Conservation (phyloP, 1,284 basidiomycete genomes). For the Waitea zeae region DNA sequence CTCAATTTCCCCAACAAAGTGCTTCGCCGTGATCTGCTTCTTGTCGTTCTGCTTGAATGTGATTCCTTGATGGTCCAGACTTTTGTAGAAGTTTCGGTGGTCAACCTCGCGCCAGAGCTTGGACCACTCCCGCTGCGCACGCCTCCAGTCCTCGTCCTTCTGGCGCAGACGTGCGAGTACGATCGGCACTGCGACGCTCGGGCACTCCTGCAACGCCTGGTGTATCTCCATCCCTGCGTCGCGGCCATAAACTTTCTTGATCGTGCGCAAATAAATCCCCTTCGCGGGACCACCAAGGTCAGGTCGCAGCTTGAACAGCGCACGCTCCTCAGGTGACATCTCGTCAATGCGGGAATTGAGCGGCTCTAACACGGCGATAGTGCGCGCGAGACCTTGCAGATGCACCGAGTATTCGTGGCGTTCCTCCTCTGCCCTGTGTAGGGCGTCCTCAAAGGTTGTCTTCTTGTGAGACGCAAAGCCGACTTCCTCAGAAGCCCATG, state of each 20-base stretch:
- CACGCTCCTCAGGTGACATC: constrained; percentile 82
- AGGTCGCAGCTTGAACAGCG: constrained; percentile 70
- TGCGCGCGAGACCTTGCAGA: constrained; percentile 83
- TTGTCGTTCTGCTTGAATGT: constrained; percentile 94
- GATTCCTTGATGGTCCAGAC: constrained; percentile 90
- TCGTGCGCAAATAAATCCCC: constrained; percentile 82
- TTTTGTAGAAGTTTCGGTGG: constrained; percentile 94
- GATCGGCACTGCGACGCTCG: constrained; percentile 82
- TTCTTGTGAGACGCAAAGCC: constrained; percentile 95
- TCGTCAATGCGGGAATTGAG: constrained; percentile 74
- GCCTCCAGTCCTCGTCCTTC: constrained; percentile 97
- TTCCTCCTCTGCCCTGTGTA: constrained; percentile 96
- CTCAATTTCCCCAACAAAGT: constrained; percentile 84
- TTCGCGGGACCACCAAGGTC: constrained; percentile 84
- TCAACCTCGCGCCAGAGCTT: constrained; percentile 96
- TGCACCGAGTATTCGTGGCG: constrained; percentile 97
- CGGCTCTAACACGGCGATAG: constrained; percentile 87
- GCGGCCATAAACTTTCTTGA: constrained; percentile 90
- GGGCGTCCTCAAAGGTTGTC: constrained; percentile 90
- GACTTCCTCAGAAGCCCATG: constrained; percentile 92
- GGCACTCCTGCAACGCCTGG: constrained; percentile 84
- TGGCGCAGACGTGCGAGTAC: constrained; percentile 82
- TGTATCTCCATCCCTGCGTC: constrained; percentile 77
- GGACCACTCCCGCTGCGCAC: constrained; percentile 91
- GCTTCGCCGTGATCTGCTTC: constrained; percentile 84